Evolutionary conservation across 2,329 filamentous ascomycete species (phyloP).

Genomic region (Parafenestella ontariensis): DNA sequence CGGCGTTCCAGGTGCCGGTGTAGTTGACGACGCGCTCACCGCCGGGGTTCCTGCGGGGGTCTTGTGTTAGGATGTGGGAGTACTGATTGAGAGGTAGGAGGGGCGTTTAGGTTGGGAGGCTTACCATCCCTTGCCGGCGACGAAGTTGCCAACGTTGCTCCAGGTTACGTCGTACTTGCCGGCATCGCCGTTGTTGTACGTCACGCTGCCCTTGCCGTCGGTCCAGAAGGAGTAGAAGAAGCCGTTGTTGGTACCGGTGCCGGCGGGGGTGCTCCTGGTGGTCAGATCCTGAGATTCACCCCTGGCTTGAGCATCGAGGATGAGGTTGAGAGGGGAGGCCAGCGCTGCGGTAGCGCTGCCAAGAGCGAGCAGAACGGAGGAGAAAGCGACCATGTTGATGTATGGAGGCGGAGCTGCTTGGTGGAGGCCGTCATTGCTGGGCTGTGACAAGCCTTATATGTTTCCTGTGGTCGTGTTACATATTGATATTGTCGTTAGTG

Average conservation of each 20-base stretch:
- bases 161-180: slow-evolving; percentile 57
- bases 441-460: slow-evolving; percentile 26
- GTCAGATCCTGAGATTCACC: slow-evolving; percentile 19
- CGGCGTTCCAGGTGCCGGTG: slow-evolving; percentile 54
- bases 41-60: slow-evolving; percentile 52
- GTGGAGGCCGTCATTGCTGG: slow-evolving; percentile 6
- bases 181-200: slow-evolving; percentile 61
- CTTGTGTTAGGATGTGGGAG: background rate
- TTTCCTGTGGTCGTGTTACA: slow-evolving; percentile 7
- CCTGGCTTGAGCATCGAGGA: slow-evolving; percentile 20
- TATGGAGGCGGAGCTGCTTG: slow-evolving; percentile 13
- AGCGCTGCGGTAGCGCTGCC: slow-evolving; percentile 33
- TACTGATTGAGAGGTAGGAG: background rate
- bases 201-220: slow-evolving; percentile 57
- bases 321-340: slow-evolving; percentile 37
- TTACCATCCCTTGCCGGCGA: slow-evolving; percentile 64
- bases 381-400: slow-evolving; percentile 40
- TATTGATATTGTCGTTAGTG: slow-evolving; percentile 6
- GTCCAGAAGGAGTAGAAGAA: slow-evolving; percentile 63
- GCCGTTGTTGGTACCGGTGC: slow-evolving; percentile 39
- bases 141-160: slow-evolving; percentile 61
- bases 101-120: background rate
- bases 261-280: slow-evolving; percentile 26
- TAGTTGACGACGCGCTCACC: slow-evolving; percentile 58
- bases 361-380: slow-evolving; percentile 38